These are phyloP conservation scores for Trichoderma reesei DNA, from an alignment of 495 filamentous ascomycete genomes.

Conservation along the genomic window DNA sequence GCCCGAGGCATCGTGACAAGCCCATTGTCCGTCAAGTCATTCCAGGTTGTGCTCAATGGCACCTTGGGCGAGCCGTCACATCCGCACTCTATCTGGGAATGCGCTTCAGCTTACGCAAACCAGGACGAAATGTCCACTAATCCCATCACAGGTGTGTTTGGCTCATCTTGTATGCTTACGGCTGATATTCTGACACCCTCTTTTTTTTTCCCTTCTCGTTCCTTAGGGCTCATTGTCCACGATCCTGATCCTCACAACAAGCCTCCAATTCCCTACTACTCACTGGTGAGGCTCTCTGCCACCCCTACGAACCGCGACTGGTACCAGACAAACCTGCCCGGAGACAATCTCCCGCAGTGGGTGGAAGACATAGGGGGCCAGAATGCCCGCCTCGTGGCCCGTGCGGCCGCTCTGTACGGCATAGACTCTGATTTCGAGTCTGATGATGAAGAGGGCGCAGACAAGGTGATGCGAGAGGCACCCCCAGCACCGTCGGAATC, in stretches of 20 bases:
- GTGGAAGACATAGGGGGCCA: constrained; percentile 18
- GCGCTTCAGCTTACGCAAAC: constrained; percentile 28
- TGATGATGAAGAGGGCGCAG: constrained; percentile 12
- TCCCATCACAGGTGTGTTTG: constrained; percentile 32
- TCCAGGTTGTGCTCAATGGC: constrained; percentile 27
- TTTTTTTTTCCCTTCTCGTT: not conserved
- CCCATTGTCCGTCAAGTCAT: constrained; percentile 26
- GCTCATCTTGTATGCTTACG: not conserved
- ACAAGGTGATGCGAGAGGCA: constrained; percentile 13
- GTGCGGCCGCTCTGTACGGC: not conserved
- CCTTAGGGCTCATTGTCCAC: constrained; percentile 35
- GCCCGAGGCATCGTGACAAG: constrained; percentile 36
- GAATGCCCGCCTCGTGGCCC: not conserved
- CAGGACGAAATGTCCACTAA: constrained; percentile 18
- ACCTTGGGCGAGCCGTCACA: not conserved
- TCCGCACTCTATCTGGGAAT: constrained; percentile 25
- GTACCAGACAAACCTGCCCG: constrained; percentile 33
- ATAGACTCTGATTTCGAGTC: constrained; percentile 1
- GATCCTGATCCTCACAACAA: constrained; percentile 24
- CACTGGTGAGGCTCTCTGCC: constrained; percentile 35
- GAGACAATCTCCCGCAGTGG: constrained; percentile 26
- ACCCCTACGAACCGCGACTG: constrained; percentile 33
- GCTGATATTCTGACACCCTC: not conserved
- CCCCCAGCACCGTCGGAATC: constrained; percentile 9
- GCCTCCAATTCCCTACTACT: constrained; percentile 26